phyloP scores from a whole-genome alignment of 164 flowering plant species.

The Sextonia rubra region DNA sequence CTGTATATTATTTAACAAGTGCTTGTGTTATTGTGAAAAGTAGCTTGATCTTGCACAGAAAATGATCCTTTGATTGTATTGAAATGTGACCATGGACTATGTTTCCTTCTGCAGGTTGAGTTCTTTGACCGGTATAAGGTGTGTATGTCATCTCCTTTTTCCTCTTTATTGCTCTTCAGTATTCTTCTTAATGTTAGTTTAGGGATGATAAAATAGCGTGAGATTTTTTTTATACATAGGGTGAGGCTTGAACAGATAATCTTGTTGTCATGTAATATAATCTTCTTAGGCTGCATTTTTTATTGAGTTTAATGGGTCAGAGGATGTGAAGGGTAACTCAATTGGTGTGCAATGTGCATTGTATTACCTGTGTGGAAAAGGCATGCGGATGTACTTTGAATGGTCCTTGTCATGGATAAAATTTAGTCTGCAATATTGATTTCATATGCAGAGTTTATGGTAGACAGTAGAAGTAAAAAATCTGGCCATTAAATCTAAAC shows the following conservation, averaged over 20 bases:
- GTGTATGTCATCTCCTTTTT: slow-evolving; percentile 10
- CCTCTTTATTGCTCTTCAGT: neutral
- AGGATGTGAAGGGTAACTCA: neutral
- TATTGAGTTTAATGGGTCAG: neutral
- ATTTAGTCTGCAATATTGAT: neutral
- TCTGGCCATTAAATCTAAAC: too few species aligned
- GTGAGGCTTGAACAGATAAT: too few species aligned
- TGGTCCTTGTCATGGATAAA: neutral
- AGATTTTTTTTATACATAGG: too few species aligned
- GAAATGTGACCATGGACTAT: slow-evolving; percentile 9
- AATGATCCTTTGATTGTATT: slow-evolving; percentile 5
- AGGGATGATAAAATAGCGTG: too few species aligned
- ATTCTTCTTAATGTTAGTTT: too few species aligned
- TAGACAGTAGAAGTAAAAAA: too few species aligned
- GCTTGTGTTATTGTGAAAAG: too few species aligned
- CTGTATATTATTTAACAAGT: too few species aligned
- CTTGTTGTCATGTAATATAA: neutral
- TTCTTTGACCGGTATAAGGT: slow-evolving; percentile 96
- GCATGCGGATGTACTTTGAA: neutral
- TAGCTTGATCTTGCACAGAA: neutral
- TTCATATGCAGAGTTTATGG: too few species aligned
- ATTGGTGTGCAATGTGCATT: neutral
- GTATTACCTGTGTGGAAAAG: neutral
- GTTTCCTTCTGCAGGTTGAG: slow-evolving; percentile 59
- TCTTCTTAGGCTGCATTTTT: neutral